Conservation (phyloP, 345 rosid genomes). For the Brassica cretica region DNA sequence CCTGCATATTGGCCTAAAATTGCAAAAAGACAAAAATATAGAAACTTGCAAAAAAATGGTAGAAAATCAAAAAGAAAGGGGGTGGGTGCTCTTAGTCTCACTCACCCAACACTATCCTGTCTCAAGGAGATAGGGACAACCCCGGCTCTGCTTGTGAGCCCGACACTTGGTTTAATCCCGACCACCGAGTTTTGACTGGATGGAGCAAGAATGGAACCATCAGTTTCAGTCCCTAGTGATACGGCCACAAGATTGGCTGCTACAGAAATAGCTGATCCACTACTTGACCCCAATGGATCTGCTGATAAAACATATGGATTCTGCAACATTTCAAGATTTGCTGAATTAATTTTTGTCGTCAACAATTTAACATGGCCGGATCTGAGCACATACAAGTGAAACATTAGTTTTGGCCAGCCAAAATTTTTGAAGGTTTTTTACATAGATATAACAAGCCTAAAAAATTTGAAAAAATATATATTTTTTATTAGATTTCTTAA, state of each 20-base stretch:
- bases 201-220: slow-evolving; percentile 69
- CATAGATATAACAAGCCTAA: too few species aligned
- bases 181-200: slow-evolving; percentile 60
- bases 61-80: background rate
- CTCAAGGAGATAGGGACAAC: slow-evolving; percentile 61
- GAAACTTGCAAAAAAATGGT: background rate
- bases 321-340: slow-evolving; percentile 39
- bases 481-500: too few species aligned
- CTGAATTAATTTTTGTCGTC: background rate
- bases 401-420: too few species aligned
- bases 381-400: too few species aligned
- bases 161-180: slow-evolving; percentile 73
- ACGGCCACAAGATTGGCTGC: slow-evolving; percentile 68
- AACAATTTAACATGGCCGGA: background rate
- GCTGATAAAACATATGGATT: slow-evolving; percentile 68
- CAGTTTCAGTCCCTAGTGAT: slow-evolving; percentile 68
- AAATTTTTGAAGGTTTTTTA: too few species aligned
- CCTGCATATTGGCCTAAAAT: slow-evolving; percentile 57
- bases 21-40: background rate
- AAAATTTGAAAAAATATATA: too few species aligned
- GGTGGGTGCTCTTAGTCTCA: slow-evolving; percentile 30
- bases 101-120: slow-evolving; percentile 63
- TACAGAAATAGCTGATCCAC: slow-evolving; percentile 74
- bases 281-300: slow-evolving; percentile 68
- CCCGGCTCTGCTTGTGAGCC: slow-evolving; percentile 75